A percentile compares a stretch with the other conserved stretches of the same genome.
Conservation (phyloP, 2,329 filamentous ascomycete species). For the Xylaria sp. region DNA sequence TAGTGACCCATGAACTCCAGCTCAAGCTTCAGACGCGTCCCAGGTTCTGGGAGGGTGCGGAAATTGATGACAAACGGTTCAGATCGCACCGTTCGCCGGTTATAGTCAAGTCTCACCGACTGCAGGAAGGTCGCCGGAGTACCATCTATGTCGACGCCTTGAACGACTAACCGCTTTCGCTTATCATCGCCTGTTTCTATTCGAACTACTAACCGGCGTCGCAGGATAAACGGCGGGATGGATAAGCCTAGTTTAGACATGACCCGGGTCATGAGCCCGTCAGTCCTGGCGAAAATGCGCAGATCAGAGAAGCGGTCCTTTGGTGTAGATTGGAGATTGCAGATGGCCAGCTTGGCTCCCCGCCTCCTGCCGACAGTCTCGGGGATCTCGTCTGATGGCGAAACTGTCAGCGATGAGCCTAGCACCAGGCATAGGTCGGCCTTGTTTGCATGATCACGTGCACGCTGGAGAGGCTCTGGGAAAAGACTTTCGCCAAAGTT, state of each 20-base stretch:
- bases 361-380: conserved; percentile 49
- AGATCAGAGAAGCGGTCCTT: conserved; percentile 51
- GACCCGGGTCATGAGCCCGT: conserved; percentile 54
- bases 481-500: conserved; percentile 57
- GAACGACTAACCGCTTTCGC: conserved; percentile 47
- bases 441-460: conserved; percentile 52
- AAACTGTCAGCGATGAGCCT: conserved; percentile 58
- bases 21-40: conserved; percentile 51
- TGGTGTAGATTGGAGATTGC: conserved; percentile 59
- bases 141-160: conserved; percentile 55
- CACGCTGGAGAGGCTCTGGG: conserved; percentile 48
- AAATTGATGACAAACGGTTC: conserved; percentile 56
- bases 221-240: conserved; percentile 55
- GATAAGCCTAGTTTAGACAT: conserved; percentile 54
- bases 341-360: conserved; percentile 54
- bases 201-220: conserved; percentile 49
- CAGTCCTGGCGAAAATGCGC: conserved; percentile 52
- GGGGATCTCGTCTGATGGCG: conserved; percentile 56
- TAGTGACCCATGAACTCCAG: conserved; percentile 62
- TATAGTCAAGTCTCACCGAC: conserved; percentile 54
- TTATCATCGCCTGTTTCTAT: conserved; percentile 40
- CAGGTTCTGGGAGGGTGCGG: conserved; percentile 45
- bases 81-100: conserved; percentile 48
- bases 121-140: conserved; percentile 55
- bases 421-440: conserved; percentile 60